Percentiles rank a stretch among this genome's conserved stretches.
Conservation (phyloP, 352 stramenopile genomes). For the Phytophthora ohioensis region DNA sequence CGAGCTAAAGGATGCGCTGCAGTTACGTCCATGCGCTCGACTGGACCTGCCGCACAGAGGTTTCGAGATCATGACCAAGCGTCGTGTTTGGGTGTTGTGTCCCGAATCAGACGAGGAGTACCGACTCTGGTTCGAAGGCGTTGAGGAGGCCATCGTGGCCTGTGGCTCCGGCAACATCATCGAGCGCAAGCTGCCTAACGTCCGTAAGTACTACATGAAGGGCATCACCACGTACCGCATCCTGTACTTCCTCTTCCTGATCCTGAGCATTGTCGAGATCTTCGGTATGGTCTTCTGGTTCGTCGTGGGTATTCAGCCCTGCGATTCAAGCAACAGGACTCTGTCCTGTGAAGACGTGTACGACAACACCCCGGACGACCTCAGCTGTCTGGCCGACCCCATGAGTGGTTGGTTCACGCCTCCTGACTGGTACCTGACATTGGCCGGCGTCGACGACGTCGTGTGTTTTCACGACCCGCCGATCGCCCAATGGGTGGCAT, state of each 20-base stretch:
- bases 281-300: constrained; percentile 85
- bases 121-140: constrained; percentile 84
- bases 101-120: constrained; percentile 88
- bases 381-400: constrained; percentile 54
- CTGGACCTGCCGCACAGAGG: constrained; percentile 84
- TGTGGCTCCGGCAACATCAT: constrained; percentile 87
- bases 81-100: constrained; percentile 87
- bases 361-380: constrained; percentile 65
- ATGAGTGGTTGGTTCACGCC: constrained; percentile 78
- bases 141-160: constrained; percentile 78
- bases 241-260: constrained; percentile 82
- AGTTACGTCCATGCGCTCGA: constrained; percentile 79
- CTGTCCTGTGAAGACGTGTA: constrained; percentile 69
- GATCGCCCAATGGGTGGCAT: constrained; percentile 83
- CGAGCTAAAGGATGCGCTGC: constrained; percentile 87
- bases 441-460: constrained; percentile 80
- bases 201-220: constrained; percentile 92
- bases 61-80: constrained; percentile 84
- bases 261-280: constrained; percentile 75
- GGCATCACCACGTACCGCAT: constrained; percentile 80
- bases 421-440: constrained; percentile 78
- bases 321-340: constrained; percentile 57
- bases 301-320: constrained; percentile 80
- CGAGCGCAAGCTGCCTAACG: constrained; percentile 87
- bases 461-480: constrained; percentile 81